Conservation (phyloP, 2,329 filamentous ascomycete species). For the Aschersonia sp. region DNA sequence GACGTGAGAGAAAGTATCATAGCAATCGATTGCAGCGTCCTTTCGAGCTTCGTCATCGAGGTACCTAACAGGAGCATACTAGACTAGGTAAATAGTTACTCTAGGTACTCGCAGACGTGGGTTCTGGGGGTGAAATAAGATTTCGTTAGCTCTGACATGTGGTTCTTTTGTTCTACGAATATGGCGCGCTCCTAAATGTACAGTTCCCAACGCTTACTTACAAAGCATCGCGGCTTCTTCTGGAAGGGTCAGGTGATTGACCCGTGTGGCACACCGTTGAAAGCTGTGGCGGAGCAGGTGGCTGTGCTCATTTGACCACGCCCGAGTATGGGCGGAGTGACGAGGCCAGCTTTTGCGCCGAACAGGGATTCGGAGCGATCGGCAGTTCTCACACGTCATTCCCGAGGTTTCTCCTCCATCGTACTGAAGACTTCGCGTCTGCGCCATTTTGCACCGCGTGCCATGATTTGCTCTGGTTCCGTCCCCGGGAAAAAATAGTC, state of each 20-base stretch:
- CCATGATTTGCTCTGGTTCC: neutral
- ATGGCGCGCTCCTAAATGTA: no score
- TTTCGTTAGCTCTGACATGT: no score
- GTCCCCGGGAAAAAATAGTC: no score
- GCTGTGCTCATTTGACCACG: slow-evolving; percentile 8
- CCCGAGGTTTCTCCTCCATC: neutral
- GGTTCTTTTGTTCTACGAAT: no score
- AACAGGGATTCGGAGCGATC: slow-evolving; percentile 5
- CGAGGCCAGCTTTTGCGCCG: slow-evolving; percentile 5
- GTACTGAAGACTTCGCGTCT: neutral
- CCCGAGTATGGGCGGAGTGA: no score
- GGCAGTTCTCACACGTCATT: neutral
- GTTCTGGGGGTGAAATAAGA: no score
- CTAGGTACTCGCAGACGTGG: no score
- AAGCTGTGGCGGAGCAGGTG: slow-evolving; percentile 13
- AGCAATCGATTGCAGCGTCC: no score
- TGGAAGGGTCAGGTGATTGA: slow-evolving; percentile 11
- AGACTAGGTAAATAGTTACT: no score
- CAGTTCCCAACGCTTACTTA: neutral
- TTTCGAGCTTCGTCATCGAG: no score
- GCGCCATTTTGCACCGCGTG: neutral
- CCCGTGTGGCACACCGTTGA: slow-evolving; percentile 4
- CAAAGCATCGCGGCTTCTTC: neutral
- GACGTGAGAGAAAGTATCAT: no score
- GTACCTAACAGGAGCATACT: no score